Percentiles rank a stretch among this genome's conserved stretches.
Conservation (phyloP, 257 asterid species). For the Fraxinus quadrangulata region DNA sequence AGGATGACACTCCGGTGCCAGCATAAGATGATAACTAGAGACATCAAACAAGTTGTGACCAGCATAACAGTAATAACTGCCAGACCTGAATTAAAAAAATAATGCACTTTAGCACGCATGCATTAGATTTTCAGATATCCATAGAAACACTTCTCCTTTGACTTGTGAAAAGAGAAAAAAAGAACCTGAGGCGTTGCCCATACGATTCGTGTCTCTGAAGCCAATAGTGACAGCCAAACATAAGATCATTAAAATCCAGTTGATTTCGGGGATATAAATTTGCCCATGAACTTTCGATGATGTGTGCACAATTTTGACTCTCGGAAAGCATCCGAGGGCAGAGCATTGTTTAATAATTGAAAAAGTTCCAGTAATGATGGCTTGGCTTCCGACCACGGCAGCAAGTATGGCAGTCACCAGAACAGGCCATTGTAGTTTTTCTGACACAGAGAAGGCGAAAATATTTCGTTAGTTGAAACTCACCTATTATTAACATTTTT, state of each 20-base stretch:
- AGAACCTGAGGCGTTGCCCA: constrained; percentile 91
- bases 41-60: constrained; percentile 94
- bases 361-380: constrained; percentile 88
- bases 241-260: constrained; percentile 80
- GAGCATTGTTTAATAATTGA: constrained; percentile 94
- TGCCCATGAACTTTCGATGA: constrained; percentile 88
- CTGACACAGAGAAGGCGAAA: constrained; percentile 27
- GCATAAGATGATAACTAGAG: constrained; percentile 80
- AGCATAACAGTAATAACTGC: constrained; percentile 97
- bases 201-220: constrained; percentile 78
- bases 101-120: constrained; percentile 1
- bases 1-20: constrained; percentile 71
- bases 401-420: constrained; percentile 90
- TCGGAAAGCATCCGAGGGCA: constrained; percentile 86
- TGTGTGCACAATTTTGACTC: constrained; percentile 80
- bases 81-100: constrained; percentile 51
- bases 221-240: constrained; percentile 93
- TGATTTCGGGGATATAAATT: constrained; percentile 91
- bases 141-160: background rate
- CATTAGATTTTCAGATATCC: background rate
- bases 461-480: constrained; percentile 6
- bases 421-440: constrained; percentile 80
- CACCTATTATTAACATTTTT: background rate
- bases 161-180: no score
- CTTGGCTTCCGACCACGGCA: constrained; percentile 97